Evolutionary conservation across 176 grass and related monocot genomes (phyloP).

Genomic region (Carex parvula): DNA sequence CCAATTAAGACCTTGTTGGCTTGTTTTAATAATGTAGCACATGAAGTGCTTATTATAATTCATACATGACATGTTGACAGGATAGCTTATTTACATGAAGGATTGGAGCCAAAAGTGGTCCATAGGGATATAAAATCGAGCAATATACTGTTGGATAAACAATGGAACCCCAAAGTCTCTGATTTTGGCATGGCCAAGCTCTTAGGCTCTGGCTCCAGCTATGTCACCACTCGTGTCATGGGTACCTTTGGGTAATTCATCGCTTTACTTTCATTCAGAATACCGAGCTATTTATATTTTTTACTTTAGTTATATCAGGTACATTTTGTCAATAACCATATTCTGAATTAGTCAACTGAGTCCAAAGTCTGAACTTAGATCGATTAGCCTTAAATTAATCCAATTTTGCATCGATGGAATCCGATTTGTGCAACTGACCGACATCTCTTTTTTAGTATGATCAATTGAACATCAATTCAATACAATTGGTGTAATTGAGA

Average conservation of each 20-base stretch:
- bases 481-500: neutral
- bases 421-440: neutral
- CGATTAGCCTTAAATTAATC: neutral
- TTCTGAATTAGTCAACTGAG: neutral
- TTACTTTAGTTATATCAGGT: neutral
- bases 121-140: conserved; percentile 98
- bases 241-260: conserved; percentile 81
- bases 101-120: conserved; percentile 91
- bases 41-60: neutral
- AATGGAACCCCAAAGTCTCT: conserved; percentile 91
- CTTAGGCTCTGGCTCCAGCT: conserved; percentile 82
- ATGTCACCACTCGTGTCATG: conserved; percentile 92
- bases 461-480: neutral
- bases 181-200: conserved; percentile 99
- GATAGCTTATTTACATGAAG: conserved; percentile 92
- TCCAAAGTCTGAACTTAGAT: neutral
- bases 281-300: neutral
- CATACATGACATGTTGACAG: conserved; percentile 31
- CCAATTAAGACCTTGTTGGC: neutral
- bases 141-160: conserved; percentile 94
- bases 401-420: neutral
- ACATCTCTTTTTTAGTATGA: neutral
- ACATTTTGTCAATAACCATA: neutral
- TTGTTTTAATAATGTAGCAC: neutral
- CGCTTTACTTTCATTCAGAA: neutral